A percentile compares a stretch with the other conserved stretches of the same genome.
These are phyloP conservation scores for Microdochium nivale DNA, from an alignment of 2,329 filamentous ascomycete species.

Conservation along the genomic window DNA sequence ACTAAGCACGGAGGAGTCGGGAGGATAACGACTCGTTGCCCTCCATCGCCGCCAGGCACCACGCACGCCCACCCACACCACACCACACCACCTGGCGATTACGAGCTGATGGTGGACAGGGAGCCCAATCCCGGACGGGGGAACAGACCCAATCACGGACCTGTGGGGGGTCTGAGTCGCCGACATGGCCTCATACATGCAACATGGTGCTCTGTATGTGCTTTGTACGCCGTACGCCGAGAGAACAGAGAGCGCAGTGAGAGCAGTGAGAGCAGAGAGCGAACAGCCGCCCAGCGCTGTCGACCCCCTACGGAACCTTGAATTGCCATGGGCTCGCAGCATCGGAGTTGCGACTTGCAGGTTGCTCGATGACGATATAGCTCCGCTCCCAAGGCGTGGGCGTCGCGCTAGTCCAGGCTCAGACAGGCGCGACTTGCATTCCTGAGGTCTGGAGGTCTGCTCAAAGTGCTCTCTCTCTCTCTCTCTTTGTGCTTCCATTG, in stretches of 20 bases:
- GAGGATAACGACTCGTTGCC: too few relatives aligned
- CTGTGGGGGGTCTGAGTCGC: too few relatives aligned
- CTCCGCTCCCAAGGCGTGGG: not conserved
- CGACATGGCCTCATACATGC: too few relatives aligned
- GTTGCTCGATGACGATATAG: not conserved
- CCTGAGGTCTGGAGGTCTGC: not conserved
- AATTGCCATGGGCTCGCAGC: not conserved
- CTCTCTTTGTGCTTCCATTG: too few relatives aligned
- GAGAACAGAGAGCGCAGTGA: too few relatives aligned
- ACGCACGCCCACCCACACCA: not conserved
- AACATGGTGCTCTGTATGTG: too few relatives aligned
- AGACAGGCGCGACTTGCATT: not conserved
- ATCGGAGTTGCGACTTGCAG: not conserved
- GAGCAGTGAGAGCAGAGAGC: too few relatives aligned
- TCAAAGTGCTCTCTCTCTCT: not conserved
- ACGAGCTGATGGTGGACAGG: not conserved
- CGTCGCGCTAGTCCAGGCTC: not conserved
- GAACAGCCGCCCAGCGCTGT: too few relatives aligned
- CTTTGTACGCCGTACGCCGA: too few relatives aligned
- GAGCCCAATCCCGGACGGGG: not conserved
- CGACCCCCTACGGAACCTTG: not conserved
- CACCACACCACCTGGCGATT: not conserved
- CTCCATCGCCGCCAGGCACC: constrained; percentile 1
- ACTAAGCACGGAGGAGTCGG: too few relatives aligned
- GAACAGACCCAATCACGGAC: not conserved